Evolutionary conservation across 169 alveolate species (phyloP), one percentile per base, ranked within the genome.

Genomic region (Plasmodium fragile): DNA sequence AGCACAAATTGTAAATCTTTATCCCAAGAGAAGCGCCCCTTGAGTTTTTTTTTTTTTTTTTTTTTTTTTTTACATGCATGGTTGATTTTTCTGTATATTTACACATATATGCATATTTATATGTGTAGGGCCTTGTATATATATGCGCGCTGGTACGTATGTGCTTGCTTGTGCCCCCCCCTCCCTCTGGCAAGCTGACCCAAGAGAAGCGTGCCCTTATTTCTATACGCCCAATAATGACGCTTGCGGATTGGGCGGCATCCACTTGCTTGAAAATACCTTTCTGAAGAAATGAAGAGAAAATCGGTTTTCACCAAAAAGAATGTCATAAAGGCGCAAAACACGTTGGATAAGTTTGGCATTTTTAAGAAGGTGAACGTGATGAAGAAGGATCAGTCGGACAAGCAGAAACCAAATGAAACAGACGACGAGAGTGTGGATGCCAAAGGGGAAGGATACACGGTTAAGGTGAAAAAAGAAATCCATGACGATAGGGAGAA

Each of bases 271-370:
- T 69, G 30, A 7, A 30, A 28, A 41, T 11, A 69, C 30, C 28
- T 0, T 81, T 18, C 75, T 65, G 45, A 78, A 53, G 45, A 77
- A 87, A 87, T 87, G 93, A 87, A 87, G 93, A 75, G 93, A 75
- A 87, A 87, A 87, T 77, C 89, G n/a, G 43, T 65, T 52, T 79
- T 77, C 70, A 55, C 41, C 25, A 87, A 41, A 87, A 87, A 52
- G 36, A 87, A 59, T 87, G 55, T 52, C 32, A 87, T 87, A 53
- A 87, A 87, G 75, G 52, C 81, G 25, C 93, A 87, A 55, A 87
- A 87, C 36, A 87, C 93, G 49, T 65, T 87, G 93, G 93, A 87
- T 28, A 87, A 87, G 49, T 87, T 87, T 87, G 93, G 93, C 18
- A 87, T 87, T 87, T 87, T 87, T 32, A 87, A 78, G 71, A 87